Conservation (phyloP, 768 basidiomycete genomes). For the Paxillus involutus region DNA sequence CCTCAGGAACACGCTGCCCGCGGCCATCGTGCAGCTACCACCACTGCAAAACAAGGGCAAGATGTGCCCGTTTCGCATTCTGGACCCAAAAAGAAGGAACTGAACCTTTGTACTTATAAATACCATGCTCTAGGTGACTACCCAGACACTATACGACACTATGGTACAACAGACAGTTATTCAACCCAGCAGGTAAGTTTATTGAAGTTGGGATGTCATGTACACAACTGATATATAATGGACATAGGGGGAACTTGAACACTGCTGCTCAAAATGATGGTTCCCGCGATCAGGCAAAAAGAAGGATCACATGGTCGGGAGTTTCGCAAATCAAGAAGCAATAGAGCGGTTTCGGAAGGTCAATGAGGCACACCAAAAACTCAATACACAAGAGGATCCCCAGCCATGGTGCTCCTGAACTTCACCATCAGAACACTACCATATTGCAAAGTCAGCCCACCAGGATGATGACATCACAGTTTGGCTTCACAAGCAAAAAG, state of each 20-base stretch:
- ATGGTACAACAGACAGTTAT: conserved; percentile 37
- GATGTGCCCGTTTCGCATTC: background rate
- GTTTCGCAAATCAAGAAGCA: conserved; percentile 26
- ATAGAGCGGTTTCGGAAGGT: conserved; percentile 16
- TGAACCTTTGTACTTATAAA: conserved; percentile 17
- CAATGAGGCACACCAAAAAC: background rate
- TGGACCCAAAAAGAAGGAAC: background rate
- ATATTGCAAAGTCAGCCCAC: conserved; percentile 18
- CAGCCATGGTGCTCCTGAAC: background rate
- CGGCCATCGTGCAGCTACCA: background rate
- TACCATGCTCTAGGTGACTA: conserved; percentile 16
- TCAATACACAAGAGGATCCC: background rate
- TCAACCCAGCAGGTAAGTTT: conserved; percentile 33
- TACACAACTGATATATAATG: no score
- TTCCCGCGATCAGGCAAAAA: conserved; percentile 38
- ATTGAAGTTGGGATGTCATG: no score
- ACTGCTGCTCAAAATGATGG: conserved; percentile 34
- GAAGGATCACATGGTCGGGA: conserved; percentile 15
- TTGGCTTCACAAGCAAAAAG: background rate
- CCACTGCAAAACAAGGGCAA: background rate
- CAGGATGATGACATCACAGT: conserved; percentile 7
- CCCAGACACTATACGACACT: conserved; percentile 2
- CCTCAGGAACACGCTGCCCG: conserved; percentile 5
- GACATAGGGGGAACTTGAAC: conserved; percentile 38
- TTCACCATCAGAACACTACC: conserved; percentile 12